These are phyloP conservation scores for Pseudogymnoascus sp. DNA, from an alignment of 2,329 filamentous ascomycete species.

Conservation along the genomic window DNA sequence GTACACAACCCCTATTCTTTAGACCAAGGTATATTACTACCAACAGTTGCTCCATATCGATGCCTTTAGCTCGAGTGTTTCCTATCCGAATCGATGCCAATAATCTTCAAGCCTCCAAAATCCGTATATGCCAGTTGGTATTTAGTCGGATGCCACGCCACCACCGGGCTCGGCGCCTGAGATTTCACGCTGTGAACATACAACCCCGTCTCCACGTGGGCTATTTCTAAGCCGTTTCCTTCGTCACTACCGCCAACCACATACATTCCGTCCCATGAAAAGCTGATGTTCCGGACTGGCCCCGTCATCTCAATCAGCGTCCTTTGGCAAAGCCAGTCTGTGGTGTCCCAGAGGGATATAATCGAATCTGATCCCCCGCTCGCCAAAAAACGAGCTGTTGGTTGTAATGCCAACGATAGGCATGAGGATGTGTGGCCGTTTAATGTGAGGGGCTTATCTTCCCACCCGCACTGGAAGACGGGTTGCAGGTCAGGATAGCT, in stretches of 20 bases:
- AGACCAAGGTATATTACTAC: neutral
- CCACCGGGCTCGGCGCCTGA: conserved; percentile 52
- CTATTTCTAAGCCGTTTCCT: conserved; percentile 58
- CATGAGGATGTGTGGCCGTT: conserved; percentile 68
- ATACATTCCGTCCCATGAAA: conserved; percentile 71
- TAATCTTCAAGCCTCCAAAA: conserved; percentile 54
- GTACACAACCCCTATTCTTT: neutral
- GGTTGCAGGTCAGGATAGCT: conserved; percentile 57
- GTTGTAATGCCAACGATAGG: conserved; percentile 59
- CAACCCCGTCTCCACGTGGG: conserved; percentile 66
- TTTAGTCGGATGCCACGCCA: conserved; percentile 67
- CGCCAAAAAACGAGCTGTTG: conserved; percentile 62
- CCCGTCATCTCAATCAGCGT: conserved; percentile 62
- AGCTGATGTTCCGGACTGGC: conserved; percentile 61
- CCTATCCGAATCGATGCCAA: conserved; percentile 43
- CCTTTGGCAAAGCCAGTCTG: conserved; percentile 66
- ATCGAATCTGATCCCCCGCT: conserved; percentile 69
- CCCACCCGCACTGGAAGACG: conserved; percentile 37
- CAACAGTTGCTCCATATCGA: neutral
- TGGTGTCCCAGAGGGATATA: conserved; percentile 70
- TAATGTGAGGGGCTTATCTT: conserved; percentile 47
- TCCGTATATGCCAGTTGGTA: conserved; percentile 71
- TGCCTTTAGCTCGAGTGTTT: conserved; percentile 27
- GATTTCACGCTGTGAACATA: conserved; percentile 65
- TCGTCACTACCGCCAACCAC: conserved; percentile 68